Conservation (phyloP, 129 eudicot genomes). For the Flaveria robusta region DNA sequence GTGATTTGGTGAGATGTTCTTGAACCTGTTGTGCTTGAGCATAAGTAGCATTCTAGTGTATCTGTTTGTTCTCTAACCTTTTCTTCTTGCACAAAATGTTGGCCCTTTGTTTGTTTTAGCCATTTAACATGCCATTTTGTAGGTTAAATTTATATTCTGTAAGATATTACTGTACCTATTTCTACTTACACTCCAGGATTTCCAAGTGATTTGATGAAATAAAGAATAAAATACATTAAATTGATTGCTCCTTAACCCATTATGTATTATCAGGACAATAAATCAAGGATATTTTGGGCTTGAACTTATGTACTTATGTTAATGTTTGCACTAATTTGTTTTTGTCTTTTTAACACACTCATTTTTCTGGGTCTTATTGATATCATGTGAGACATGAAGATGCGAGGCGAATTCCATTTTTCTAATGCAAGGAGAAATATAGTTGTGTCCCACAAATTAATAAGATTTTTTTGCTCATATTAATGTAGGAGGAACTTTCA, state of each 20-base stretch:
- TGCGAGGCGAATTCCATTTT: too few relatives aligned
- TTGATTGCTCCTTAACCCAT: neutral
- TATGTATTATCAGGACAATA: neutral
- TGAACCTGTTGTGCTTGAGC: neutral
- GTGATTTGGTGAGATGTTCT: neutral
- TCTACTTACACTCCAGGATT: neutral
- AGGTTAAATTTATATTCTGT: neutral
- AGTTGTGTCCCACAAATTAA: neutral
- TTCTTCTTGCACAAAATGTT: neutral
- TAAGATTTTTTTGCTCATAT: slow-evolving; percentile 22
- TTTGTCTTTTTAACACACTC: neutral
- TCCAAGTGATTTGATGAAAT: neutral
- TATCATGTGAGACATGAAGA: neutral
- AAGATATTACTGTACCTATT: neutral
- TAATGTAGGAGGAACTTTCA: slow-evolving; percentile 66
- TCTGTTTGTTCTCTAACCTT: neutral
- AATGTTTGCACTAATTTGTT: neutral
- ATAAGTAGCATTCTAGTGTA: neutral
- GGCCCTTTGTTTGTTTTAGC: neutral
- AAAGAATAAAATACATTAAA: neutral
- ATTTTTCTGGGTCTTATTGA: neutral
- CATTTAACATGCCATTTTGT: neutral
- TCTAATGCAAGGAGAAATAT: neutral
- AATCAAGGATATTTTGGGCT: neutral
- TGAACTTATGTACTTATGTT: slow-evolving; percentile 3